phyloP scores from a whole-genome alignment of 2,329 filamentous ascomycete species.

The Colletotrichum aenigma region DNA sequence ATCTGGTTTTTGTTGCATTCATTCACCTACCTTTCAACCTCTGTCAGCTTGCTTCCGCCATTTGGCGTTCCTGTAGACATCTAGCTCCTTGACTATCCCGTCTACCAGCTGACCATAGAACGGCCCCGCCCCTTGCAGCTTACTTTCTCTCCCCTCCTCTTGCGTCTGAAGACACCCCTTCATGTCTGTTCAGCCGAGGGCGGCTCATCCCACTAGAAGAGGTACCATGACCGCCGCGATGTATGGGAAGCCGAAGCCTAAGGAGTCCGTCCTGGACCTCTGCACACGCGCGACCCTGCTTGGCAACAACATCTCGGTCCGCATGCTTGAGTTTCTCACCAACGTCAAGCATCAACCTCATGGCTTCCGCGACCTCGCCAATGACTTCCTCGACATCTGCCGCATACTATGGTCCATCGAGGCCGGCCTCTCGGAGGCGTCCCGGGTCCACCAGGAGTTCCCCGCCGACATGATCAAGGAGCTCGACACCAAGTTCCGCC shows the following conservation, averaged over 20 bases:
- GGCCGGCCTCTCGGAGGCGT: constrained; percentile 62
- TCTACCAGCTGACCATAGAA: background rate
- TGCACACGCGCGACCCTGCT: constrained; percentile 63
- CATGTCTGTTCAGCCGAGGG: background rate
- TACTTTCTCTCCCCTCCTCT: background rate
- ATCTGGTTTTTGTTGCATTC: background rate
- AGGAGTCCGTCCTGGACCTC: constrained; percentile 45
- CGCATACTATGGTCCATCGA: constrained; percentile 72
- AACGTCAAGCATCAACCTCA: constrained; percentile 57
- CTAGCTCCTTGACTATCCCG: background rate
- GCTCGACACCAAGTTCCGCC: constrained; percentile 66
- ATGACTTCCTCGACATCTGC: constrained; percentile 71
- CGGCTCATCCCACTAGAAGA: background rate
- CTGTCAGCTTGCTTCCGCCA: background rate
- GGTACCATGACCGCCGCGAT: background rate
- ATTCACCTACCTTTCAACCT: background rate
- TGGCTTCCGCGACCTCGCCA: constrained; percentile 64
- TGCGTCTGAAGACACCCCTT: background rate
- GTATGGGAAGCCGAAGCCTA: constrained; percentile 23
- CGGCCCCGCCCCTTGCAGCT: background rate
- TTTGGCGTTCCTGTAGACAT: background rate
- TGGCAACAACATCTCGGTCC: constrained; percentile 68
- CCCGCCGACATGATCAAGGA: constrained; percentile 66
- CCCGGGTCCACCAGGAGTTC: constrained; percentile 54
- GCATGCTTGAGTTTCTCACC: constrained; percentile 67